Percentiles rank a stretch among this genome's conserved stretches.
These are phyloP conservation scores for Wickerhamomyces mucosus DNA, from an alignment of 805 yeast genomes.

Conservation along the genomic window DNA sequence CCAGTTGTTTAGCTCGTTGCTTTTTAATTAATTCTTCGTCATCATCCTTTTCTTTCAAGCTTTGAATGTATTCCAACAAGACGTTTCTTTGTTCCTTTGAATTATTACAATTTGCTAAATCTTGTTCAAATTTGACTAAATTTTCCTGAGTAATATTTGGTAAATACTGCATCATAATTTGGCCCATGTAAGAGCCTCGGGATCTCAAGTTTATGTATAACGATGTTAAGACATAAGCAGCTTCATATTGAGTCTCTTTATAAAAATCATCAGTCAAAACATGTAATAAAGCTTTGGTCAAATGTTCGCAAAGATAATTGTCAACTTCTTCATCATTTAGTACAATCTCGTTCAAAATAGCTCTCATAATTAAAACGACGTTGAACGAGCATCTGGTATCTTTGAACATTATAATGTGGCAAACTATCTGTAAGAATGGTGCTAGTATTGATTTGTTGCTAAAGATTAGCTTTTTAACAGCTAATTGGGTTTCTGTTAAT, in stretches of 20 bases:
- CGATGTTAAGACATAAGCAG: conserved; percentile 79
- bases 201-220: conserved; percentile 66
- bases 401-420: conserved; percentile 70
- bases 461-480: conserved; percentile 57
- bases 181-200: conserved; percentile 60
- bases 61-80: conserved; percentile 64
- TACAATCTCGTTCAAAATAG: conserved; percentile 59
- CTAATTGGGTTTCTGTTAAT: conserved; percentile 50
- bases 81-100: conserved; percentile 75
- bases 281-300: conserved; percentile 59
- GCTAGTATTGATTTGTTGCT: conserved; percentile 59
- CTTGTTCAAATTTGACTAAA: conserved; percentile 52
- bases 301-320: conserved; percentile 41
- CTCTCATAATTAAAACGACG: conserved; percentile 71
- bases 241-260: conserved; percentile 83
- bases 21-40: conserved; percentile 35
- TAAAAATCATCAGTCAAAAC: conserved; percentile 69
- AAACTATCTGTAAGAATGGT: conserved; percentile 64
- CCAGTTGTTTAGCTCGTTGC: conserved; percentile 45
- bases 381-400: conserved; percentile 92
- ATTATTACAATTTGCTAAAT: conserved; percentile 54
- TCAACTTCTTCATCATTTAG: conserved; percentile 71
- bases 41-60: conserved; percentile 41
- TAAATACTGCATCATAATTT: conserved; percentile 42
- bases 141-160: conserved; percentile 48